Conservation (phyloP, 1,284 basidiomycete species). For the Rhodofomes roseus region DNA sequence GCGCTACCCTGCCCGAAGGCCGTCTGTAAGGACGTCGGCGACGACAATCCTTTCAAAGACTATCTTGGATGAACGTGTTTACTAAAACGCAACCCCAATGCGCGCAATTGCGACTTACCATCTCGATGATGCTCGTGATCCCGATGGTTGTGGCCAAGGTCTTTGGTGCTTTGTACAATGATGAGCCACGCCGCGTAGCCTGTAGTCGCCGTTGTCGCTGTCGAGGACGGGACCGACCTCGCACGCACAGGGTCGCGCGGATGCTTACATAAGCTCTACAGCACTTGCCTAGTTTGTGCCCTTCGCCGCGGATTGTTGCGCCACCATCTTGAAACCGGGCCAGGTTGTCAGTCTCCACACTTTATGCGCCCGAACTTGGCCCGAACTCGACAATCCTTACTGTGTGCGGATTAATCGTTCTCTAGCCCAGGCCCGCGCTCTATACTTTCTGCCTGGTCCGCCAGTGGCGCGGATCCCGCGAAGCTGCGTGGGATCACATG, state of each 20-base stretch:
- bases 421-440: not conserved
- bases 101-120: not conserved
- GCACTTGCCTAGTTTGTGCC: not conserved
- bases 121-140: not conserved
- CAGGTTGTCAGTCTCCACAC: not conserved
- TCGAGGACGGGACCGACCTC: not conserved
- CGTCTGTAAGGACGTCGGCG: not conserved
- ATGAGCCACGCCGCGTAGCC: not conserved
- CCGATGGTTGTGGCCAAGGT: not conserved
- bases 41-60: slow-evolving; percentile 6
- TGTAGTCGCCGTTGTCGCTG: not conserved
- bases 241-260: not conserved
- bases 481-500: not conserved
- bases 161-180: not conserved
- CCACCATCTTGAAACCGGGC: not conserved
- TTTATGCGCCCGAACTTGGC: not conserved
- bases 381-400: not conserved
- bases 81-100: not conserved
- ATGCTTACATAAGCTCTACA: not conserved
- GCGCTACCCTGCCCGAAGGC: not conserved
- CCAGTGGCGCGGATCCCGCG: too few relatives aligned
- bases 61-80: slow-evolving; percentile 1
- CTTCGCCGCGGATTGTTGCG: not conserved
- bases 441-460: not conserved
- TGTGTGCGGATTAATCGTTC: not conserved